Evolutionary conservation across 768 basidiomycete species (phyloP).

Genomic region (Russula emetica): DNA sequence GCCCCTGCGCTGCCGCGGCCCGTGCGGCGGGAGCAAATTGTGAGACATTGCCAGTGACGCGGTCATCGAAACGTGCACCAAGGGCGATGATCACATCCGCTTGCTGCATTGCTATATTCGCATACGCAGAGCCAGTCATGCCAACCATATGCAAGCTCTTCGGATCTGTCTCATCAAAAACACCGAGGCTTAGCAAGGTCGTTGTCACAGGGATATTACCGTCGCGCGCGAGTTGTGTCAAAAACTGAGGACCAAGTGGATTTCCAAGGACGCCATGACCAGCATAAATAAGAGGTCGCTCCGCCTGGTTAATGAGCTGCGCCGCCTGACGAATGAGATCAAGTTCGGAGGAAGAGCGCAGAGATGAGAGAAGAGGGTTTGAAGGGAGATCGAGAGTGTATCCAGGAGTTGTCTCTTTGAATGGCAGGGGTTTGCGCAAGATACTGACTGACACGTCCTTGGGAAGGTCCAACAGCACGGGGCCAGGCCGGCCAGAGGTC

Average conservation of each 20-base stretch:
- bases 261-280: conserved; percentile 89
- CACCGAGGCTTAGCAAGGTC: conserved; percentile 92
- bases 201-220: conserved; percentile 98
- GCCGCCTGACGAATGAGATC: conserved; percentile 78
- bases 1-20: conserved; percentile 77
- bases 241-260: conserved; percentile 76
- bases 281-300: conserved; percentile 88
- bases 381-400: conserved; percentile 64
- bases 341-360: conserved; percentile 41
- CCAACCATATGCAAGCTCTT: conserved; percentile 94
- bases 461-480: conserved; percentile 95
- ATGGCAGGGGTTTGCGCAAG: conserved; percentile 77
- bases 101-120: conserved; percentile 95
- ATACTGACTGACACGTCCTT: conserved; percentile 96
- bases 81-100: conserved; percentile 98
- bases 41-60: conserved; percentile 88
- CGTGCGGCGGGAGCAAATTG: conserved; percentile 88
- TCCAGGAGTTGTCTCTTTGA: conserved; percentile 82
- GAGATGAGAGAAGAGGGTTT: conserved; percentile 59
- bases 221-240: conserved; percentile 68
- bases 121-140: conserved; percentile 97
- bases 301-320: conserved; percentile 83
- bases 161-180: conserved; percentile 87
- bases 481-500: conserved; percentile 93
- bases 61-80: conserved; percentile 95